Evolutionary conservation across 2,329 filamentous ascomycete species (phyloP), one percentile per base, ranked within the genome.

Genomic region (Aspergillus niger): DNA sequence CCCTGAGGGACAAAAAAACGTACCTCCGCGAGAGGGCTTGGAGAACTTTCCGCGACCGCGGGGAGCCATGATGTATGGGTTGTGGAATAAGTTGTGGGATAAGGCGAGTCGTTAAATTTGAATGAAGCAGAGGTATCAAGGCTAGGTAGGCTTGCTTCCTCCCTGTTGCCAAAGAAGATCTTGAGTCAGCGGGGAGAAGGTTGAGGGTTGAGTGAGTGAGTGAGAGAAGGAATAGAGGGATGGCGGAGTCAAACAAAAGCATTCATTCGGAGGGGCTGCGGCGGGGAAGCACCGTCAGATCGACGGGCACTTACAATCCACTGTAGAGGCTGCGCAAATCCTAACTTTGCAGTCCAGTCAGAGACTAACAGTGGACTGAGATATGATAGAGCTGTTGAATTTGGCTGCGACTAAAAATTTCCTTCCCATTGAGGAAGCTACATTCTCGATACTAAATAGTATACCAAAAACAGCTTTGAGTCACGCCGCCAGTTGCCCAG

Each of bases 1-100:
- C 48, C 62, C 32, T 36, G 32, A 13, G 4, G 5, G 11, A 13
- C 5, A 5, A 6, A 2, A 36, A 5, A 36, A 66, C 85, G 69
- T 80, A 94, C 94, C 93, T 84, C 94, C 94, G 80, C 94, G 86
- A 69, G 91, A 92, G 68, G 90, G 92, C 83, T 97, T 98, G 82
- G 88, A 91, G 78, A 94, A 97, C 81, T 98, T 98, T 79, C 93
- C 92, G 74, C 93, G 90, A 69, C 91, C 92, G 75, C 92, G 76
- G 61, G 77, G 78, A 43, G 79, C 70, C 78, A 81, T 81, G 28
- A 60, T 68, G 60, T 59, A 55, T 22, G 41, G 5, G 6, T 5
- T 20, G 17, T 20, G 41, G 3, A 20, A 20, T 20, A 20, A 20
- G 20, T 20, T 20, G 20, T 20, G 11, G 17, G 8, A 17, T 20